Evolutionary conservation across 176 grass and related monocot species (phyloP).

Genomic region (Musa itinerans): DNA sequence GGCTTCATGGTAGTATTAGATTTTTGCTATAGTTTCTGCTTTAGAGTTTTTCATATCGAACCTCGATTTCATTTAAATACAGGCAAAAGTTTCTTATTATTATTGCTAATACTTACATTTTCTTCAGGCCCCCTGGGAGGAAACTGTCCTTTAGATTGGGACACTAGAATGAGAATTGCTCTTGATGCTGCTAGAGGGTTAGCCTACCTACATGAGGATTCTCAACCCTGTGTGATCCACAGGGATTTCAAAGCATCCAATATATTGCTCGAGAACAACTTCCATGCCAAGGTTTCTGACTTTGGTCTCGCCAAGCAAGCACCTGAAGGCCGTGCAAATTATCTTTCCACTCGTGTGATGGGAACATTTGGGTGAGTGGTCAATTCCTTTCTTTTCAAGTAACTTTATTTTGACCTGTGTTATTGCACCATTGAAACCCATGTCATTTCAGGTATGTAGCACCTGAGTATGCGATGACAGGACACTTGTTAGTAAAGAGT

Average conservation of each 20-base stretch:
- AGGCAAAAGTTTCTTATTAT: not conserved
- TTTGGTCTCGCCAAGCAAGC: slow-evolving; percentile 95
- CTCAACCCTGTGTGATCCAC: slow-evolving; percentile 89
- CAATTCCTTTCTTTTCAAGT: slow-evolving; percentile 16
- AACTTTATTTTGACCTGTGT: not conserved
- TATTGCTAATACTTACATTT: not conserved
- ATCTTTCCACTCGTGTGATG: slow-evolving; percentile 99
- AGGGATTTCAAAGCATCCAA: slow-evolving; percentile 97
- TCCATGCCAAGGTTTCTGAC: slow-evolving; percentile 95
- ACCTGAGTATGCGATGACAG: slow-evolving; percentile 96
- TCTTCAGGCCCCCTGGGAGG: slow-evolving; percentile 50
- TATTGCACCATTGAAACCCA: not conserved
- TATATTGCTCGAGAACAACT: slow-evolving; percentile 92
- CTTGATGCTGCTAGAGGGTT: slow-evolving; percentile 95
- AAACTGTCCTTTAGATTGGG: slow-evolving; percentile 85
- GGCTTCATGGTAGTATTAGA: slow-evolving; percentile 75
- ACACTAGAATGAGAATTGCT: slow-evolving; percentile 89
- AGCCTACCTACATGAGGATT: slow-evolving; percentile 93
- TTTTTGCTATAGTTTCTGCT: not conserved
- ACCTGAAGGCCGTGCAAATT: slow-evolving; percentile 67
- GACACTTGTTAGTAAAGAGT: slow-evolving; percentile 91
- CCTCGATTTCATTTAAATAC: not conserved
- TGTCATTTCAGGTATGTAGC: slow-evolving; percentile 73
- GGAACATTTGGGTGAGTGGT: slow-evolving; percentile 85
- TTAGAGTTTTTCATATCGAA: not conserved